A percentile compares a stretch with the other conserved stretches of the same genome.
phyloP scores from a whole-genome alignment of 2,329 filamentous ascomycete genomes.

The Fusarium sp. region DNA sequence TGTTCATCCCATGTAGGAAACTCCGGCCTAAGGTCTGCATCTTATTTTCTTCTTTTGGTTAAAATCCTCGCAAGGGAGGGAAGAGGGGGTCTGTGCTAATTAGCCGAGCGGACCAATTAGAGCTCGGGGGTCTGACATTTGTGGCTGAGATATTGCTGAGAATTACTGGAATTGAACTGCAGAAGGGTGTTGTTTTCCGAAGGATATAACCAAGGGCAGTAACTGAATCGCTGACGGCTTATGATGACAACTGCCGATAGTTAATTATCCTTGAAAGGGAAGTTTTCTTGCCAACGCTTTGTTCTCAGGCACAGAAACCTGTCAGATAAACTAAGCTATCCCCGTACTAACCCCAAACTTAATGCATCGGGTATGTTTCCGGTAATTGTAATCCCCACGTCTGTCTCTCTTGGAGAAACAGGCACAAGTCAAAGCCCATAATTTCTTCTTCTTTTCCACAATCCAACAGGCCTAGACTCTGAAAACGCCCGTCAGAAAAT shows the following conservation, averaged over 20 bases:
- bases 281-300: not conserved
- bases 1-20: not conserved
- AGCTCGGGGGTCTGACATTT: not conserved
- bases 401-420: not conserved
- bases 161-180: not conserved
- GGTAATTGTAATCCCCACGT: not conserved
- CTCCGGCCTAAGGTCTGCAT: not conserved
- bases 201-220: not conserved
- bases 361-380: not conserved
- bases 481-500: not conserved
- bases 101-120: constrained; percentile 38
- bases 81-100: constrained; percentile 1
- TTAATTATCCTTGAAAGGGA: not conserved
- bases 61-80: not conserved
- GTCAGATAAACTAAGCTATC: not conserved
- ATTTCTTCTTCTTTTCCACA: not conserved
- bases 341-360: constrained; percentile 1
- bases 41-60: not conserved
- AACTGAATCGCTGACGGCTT: not conserved
- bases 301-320: not conserved
- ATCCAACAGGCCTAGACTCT: not conserved
- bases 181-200: not conserved
- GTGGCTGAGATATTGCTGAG: not conserved
- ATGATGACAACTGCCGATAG: not conserved
- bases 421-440: not conserved